phyloP scores from a whole-genome alignment of 2,329 filamentous ascomycete species.

The Metarhizium robertsii region DNA sequence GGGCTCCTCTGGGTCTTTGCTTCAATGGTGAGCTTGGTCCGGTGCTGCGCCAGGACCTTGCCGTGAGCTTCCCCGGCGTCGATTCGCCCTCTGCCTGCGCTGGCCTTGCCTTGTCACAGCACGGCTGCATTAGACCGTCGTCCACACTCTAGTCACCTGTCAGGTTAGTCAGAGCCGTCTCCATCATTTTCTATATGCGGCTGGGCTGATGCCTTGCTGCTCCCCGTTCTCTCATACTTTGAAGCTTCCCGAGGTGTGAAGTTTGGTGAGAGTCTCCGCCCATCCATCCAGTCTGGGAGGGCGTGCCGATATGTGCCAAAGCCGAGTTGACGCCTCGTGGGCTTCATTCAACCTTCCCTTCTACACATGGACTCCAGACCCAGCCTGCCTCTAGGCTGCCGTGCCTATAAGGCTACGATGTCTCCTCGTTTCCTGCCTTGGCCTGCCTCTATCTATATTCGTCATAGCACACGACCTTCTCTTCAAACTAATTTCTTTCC shows the following conservation, averaged over 20 bases:
- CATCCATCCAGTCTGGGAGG: not conserved
- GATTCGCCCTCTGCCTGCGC: conserved; percentile 6
- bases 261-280: not conserved
- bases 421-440: conserved; percentile 25
- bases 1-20: not conserved
- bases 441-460: conserved; percentile 16
- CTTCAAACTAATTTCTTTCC: conserved; percentile 8
- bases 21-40: not conserved
- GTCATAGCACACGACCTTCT: conserved; percentile 11
- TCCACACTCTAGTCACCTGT: conserved; percentile 20
- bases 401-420: conserved; percentile 46
- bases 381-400: conserved; percentile 4
- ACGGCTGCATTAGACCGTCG: conserved; percentile 17
- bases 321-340: not conserved
- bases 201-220: conserved; percentile 21
- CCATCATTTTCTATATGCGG: conserved; percentile 10
- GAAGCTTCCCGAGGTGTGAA: not conserved
- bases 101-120: conserved; percentile 14
- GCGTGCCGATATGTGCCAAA: conserved; percentile 5
- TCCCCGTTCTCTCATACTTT: not conserved
- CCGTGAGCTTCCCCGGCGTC: too few relatives aligned
- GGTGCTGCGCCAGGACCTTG: too few relatives aligned
- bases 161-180: conserved; percentile 20
- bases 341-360: not conserved
- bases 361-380: not conserved